A percentile compares a stretch with the other conserved stretches of the same genome.
phyloP scores from a whole-genome alignment of 805 yeast species.

The Schwanniomyces occidentalis region DNA sequence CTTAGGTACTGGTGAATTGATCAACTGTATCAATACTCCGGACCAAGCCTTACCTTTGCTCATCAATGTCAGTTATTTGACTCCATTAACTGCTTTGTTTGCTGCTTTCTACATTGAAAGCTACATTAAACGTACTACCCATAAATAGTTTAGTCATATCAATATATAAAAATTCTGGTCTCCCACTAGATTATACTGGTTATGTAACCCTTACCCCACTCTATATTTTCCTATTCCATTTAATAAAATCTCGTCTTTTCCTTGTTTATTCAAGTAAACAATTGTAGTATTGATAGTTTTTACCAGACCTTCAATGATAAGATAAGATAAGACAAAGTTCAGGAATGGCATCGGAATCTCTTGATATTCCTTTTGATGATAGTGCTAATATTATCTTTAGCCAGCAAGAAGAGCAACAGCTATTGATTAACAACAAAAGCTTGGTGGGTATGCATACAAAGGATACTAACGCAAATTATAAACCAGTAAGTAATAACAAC shows the following conservation, averaged over 20 bases:
- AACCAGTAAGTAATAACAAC: slow-evolving; percentile 5
- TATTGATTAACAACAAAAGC: slow-evolving; percentile 2
- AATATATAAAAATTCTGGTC: not conserved
- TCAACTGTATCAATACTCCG: slow-evolving; percentile 53
- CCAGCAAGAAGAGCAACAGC: slow-evolving; percentile 6
- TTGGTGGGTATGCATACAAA: slow-evolving; percentile 4
- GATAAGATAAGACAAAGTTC: too few relatives aligned
- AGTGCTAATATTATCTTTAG: slow-evolving; percentile 3
- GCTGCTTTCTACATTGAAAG: slow-evolving; percentile 65
- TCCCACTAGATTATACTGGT: slow-evolving; percentile 1
- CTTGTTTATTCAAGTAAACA: too few relatives aligned
- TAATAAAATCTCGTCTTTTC: too few relatives aligned
- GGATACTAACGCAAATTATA: not conserved
- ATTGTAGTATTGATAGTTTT: too few relatives aligned
- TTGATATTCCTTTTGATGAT: slow-evolving; percentile 7
- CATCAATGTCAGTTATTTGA: slow-evolving; percentile 62
- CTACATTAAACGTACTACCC: slow-evolving; percentile 34
- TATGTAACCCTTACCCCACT: slow-evolving; percentile 3
- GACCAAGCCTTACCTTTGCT: slow-evolving; percentile 64
- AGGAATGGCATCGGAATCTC: slow-evolving; percentile 1
- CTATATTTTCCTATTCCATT: too few relatives aligned
- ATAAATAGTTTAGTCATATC: slow-evolving; percentile 1
- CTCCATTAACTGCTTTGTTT: slow-evolving; percentile 67
- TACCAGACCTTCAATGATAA: too few relatives aligned
- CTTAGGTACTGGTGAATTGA: slow-evolving; percentile 34